Evolutionary conservation across 148 eudicot species (phyloP).

Genomic region (Mesembryanthemum crystallinum): DNA sequence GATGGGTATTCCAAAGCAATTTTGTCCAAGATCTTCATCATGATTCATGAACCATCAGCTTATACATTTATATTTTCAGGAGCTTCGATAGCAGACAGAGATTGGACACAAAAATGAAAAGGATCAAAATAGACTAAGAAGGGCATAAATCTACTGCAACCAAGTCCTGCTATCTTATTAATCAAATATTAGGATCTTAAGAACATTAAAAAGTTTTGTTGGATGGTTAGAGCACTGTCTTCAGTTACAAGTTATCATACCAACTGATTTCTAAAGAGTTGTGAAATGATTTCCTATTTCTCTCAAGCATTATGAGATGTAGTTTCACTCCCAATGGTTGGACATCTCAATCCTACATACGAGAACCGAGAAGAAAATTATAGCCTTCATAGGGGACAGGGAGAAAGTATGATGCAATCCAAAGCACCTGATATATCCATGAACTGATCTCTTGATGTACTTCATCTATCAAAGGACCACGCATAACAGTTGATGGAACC

Average conservation of each 20-base stretch:
- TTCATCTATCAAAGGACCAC: conserved; percentile 84
- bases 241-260: conserved; percentile 5
- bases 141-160: background rate
- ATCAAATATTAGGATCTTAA: background rate
- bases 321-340: background rate
- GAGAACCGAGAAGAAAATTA: conserved; percentile 1
- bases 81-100: background rate
- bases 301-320: conserved; percentile 1
- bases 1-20: background rate
- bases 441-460: conserved; percentile 78
- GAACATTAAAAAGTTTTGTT: background rate
- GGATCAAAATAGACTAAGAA: background rate
- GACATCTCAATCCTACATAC: background rate
- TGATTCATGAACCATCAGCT: background rate
- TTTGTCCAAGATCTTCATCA: background rate
- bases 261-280: background rate
- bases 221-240: background rate
- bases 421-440: conserved; percentile 87
- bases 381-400: background rate
- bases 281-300: background rate
- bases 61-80: background rate
- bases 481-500: conserved; percentile 59
- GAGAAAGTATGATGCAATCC: background rate
- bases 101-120: background rate
- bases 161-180: background rate